Percentiles rank a stretch among this genome's conserved stretches.
Conservation (phyloP, 176 grass and related monocot species). For the Sorghum bicolor region DNA sequence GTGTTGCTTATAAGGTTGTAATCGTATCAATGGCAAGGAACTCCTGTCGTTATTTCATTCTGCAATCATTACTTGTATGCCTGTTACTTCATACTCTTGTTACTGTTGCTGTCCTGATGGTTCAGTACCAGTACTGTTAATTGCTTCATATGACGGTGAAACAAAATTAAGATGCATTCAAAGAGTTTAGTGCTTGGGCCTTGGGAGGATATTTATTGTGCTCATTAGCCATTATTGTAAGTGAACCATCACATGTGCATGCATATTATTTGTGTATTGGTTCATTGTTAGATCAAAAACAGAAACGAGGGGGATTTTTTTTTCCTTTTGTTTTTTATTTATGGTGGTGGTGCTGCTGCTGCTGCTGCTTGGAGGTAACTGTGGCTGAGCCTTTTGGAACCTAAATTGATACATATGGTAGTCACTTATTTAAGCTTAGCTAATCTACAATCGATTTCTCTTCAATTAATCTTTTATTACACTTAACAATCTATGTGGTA, state of each 20-base stretch:
- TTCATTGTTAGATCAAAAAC: background rate
- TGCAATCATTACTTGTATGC: background rate
- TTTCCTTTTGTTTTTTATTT: background rate
- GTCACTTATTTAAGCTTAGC: too few species aligned
- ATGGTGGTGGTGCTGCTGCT: background rate
- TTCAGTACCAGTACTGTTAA: background rate
- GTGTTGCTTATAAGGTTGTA: background rate
- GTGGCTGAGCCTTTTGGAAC: background rate
- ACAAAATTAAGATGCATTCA: background rate
- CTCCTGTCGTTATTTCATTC: background rate
- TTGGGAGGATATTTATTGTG: background rate
- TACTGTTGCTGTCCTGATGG: background rate
- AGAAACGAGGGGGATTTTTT: too few species aligned
- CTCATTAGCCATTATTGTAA: background rate
- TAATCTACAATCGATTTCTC: too few species aligned
- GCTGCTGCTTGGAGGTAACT: background rate
- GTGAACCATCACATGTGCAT: background rate
- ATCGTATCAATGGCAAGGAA: background rate
- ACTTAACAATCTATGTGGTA: too few species aligned
- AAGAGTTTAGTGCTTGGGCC: background rate
- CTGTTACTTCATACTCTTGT: background rate
- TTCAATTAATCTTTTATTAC: too few species aligned
- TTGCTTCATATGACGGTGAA: background rate
- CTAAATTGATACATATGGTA: background rate
- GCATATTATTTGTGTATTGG: background rate